These are phyloP conservation scores for Paramecium octaurelia DNA, from an alignment of 73 alveolate species.

Conservation along the genomic window DNA sequence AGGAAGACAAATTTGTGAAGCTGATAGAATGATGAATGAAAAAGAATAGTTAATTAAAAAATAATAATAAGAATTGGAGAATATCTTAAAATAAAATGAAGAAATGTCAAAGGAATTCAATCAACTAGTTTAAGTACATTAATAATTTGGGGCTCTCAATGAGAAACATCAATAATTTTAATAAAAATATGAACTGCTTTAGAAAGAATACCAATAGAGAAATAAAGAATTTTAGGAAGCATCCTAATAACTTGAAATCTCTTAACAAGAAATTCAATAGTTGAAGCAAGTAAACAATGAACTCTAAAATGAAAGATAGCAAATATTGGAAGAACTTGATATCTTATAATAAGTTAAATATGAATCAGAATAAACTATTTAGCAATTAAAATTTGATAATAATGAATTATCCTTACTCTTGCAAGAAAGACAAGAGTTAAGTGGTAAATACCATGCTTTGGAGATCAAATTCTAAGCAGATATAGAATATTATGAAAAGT, in stretches of 20 bases:
- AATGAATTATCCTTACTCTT: background rate
- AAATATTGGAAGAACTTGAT: constrained; percentile 14
- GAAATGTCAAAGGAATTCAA: background rate
- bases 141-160: background rate
- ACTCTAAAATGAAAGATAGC: background rate
- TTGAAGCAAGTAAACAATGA: background rate
- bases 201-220: background rate
- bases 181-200: background rate
- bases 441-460: background rate
- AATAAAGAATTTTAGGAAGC: background rate
- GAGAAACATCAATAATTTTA: constrained; percentile 17
- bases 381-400: background rate
- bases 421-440: constrained; percentile 16
- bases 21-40: constrained; percentile 23
- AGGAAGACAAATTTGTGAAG: constrained; percentile 28
- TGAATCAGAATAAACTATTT: background rate
- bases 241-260: background rate
- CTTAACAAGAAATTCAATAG: background rate
- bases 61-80: background rate
- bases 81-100: background rate
- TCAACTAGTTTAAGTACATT: background rate
- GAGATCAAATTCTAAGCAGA: background rate
- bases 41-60: background rate
- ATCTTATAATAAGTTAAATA: background rate
- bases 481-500: constrained; percentile 9